Conservation (phyloP, 148 eudicot genomes). For the Selenicereus undatus region DNA sequence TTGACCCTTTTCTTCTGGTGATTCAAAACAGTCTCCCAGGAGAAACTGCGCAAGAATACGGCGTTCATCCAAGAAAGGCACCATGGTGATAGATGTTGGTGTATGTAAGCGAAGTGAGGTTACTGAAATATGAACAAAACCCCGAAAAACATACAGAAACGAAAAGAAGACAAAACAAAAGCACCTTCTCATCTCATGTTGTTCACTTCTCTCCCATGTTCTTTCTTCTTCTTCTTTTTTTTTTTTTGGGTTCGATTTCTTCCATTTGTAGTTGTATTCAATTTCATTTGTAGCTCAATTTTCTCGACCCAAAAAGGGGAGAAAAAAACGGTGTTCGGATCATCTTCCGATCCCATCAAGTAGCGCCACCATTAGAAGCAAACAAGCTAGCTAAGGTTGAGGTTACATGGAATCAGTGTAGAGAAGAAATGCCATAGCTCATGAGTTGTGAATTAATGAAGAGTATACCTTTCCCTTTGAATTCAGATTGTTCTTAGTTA, state of each 20-base stretch:
- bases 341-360: background rate
- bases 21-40: background rate
- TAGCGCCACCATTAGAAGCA: background rate
- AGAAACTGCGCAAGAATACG: background rate
- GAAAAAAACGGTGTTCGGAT: background rate
- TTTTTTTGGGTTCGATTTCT: background rate
- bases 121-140: background rate
- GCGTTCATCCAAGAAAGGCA: background rate
- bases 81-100: background rate
- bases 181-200: background rate
- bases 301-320: background rate
- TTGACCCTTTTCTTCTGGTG: background rate
- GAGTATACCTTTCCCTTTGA: background rate
- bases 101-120: background rate
- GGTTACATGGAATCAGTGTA: background rate
- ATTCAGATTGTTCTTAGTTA: background rate
- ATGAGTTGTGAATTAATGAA: background rate
- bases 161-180: background rate
- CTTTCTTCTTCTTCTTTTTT: background rate
- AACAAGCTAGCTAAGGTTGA: background rate
- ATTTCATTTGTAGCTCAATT: constrained; percentile 2
- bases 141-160: background rate
- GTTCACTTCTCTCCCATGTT: background rate
- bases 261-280: constrained; percentile 5
- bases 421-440: background rate